Evolutionary conservation across 208 protist genomes (phyloP), one percentile per base, ranked within the genome.

Genomic region (Leishmania braziliensis): DNA sequence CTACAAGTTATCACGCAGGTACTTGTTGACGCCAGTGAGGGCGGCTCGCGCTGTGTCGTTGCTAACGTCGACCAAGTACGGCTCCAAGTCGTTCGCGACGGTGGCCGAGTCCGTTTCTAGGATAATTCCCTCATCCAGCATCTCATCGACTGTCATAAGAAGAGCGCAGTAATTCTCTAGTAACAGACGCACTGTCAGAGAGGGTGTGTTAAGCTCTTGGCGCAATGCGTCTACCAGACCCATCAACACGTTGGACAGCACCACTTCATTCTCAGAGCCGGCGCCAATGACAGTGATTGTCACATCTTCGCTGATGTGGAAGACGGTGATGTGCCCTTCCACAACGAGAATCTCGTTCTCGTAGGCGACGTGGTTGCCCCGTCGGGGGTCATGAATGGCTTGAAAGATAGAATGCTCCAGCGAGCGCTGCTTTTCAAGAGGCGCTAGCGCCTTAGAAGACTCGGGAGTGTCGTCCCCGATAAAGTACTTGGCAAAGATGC

Each of bases 51-150:
- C 91, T 9, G 84, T 89, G 56, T 97, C 94, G 56, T 78, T 84
- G 75, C 86, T 88, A 65, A 84, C 78, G 50, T 95, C 91, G 1
- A 89, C 65, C 65, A 92, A 73, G 71, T 93, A 96, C 43, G 91
- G 89, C 51, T 88, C 82, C 81, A 97, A 89, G 75, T 94, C 88
- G 0, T 43, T 79, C 4, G 84, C 89, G n/a, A 97, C 83, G 36
- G 75, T 86, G 36, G 46, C 56, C n/a, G 88, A n/a, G 77, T 92
- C 91, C 33, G 91, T 96, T 56, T 97, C 92, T 43, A 98, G 78
- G 51, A 98, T 89, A 51, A 98, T 93, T 33, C 96, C 96, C 46
- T 96, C 93, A 73, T 98, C 96, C n/a, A 98, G 81, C 84, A 98
- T 88, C 81, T 97, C 94, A 69, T 98, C 96, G 29, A 97, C 93